phyloP scores from a whole-genome alignment of 2,329 filamentous ascomycete genomes.

The Graphilbum fragrans region DNA sequence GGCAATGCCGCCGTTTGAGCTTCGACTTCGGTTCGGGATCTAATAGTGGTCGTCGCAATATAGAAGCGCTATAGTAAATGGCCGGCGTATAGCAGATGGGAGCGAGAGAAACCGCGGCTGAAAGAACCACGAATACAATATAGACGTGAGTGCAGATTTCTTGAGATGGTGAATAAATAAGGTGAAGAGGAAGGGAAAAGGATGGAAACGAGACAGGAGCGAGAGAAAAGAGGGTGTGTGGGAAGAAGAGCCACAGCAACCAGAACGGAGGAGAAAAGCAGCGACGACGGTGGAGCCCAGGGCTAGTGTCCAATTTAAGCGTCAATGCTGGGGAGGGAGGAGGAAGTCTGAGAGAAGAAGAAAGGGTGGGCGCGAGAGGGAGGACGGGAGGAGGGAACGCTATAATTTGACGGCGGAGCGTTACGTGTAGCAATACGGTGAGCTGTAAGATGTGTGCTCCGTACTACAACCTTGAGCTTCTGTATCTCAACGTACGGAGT shows the following conservation, averaged over 20 bases:
- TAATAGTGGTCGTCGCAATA: neutral
- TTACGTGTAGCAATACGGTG: too few species aligned
- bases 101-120: neutral
- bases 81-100: neutral
- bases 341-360: neutral
- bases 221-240: neutral
- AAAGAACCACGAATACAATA: neutral
- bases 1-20: too few species aligned
- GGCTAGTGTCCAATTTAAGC: constrained; percentile 4
- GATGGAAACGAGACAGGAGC: neutral
- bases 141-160: neutral
- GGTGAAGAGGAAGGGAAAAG: neutral
- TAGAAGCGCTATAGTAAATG: neutral
- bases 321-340: constrained; percentile 1
- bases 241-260: constrained; percentile 1
- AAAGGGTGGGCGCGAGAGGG: neutral
- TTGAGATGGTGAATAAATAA: neutral
- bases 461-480: too few species aligned
- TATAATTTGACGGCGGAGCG: neutral
- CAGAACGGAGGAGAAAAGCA: neutral
- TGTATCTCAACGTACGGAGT: too few species aligned
- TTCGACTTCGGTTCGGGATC: too few species aligned
- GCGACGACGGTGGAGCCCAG: neutral
- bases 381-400: too few species aligned
- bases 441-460: too few species aligned